Conservation (phyloP, 2,329 filamentous ascomycete genomes). For the Diaporthe humulicola region DNA sequence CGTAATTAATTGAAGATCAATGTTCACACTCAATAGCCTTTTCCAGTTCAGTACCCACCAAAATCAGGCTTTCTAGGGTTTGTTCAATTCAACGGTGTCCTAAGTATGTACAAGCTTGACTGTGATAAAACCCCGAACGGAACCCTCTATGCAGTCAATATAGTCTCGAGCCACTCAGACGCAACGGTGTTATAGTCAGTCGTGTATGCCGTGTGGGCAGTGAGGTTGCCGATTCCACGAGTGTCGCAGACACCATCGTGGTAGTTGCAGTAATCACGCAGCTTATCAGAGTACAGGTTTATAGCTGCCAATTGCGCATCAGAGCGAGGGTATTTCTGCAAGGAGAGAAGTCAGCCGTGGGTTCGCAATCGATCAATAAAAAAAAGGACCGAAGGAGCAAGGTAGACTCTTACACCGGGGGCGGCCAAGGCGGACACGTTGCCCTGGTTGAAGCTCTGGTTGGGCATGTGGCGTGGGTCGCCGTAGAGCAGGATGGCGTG, state of each 20-base stretch:
- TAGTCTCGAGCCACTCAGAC: neutral
- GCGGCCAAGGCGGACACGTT: constrained; percentile 8
- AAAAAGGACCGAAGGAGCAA: too few relatives aligned
- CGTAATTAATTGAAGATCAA: too few relatives aligned
- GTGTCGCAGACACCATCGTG: constrained; percentile 17
- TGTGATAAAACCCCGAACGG: too few relatives aligned
- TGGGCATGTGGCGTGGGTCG: constrained; percentile 24
- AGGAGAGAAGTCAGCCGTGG: neutral
- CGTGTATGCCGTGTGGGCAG: constrained; percentile 10
- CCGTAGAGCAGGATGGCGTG: constrained; percentile 24
- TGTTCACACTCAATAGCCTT: too few relatives aligned
- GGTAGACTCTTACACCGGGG: constrained; percentile 8
- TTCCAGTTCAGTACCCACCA: too few relatives aligned
- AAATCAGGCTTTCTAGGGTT: too few relatives aligned
- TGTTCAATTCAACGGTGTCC: too few relatives aligned
- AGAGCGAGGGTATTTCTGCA: constrained; percentile 25
- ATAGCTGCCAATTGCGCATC: neutral
- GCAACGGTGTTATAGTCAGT: neutral
- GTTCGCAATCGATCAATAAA: neutral
- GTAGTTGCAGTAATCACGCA: constrained; percentile 29
- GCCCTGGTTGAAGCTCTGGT: constrained; percentile 16
- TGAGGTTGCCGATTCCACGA: neutral
- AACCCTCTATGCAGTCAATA: too few relatives aligned
- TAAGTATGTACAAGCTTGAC: too few relatives aligned
- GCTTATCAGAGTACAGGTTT: neutral